Evolutionary conservation across 768 basidiomycete species (phyloP).

Genomic region (Clitopilus hobsonii): DNA sequence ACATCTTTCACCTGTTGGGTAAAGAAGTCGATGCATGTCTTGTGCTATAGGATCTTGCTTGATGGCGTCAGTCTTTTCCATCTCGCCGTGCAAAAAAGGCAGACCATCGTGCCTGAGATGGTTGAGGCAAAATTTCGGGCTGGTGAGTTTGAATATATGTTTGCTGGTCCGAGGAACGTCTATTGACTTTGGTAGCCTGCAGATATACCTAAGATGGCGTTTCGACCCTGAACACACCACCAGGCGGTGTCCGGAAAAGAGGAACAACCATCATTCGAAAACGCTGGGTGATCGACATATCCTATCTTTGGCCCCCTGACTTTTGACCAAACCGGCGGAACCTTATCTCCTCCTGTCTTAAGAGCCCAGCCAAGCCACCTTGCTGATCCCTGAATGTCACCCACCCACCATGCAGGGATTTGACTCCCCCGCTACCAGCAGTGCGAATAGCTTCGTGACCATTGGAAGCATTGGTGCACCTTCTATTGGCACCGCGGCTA

Average conservation of each 20-base stretch:
- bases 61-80: background rate
- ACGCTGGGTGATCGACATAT: background rate
- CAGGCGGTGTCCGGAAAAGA: background rate
- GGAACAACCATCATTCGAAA: background rate
- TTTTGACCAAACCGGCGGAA: background rate
- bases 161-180: too few species aligned
- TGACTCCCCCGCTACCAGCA: background rate
- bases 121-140: too few species aligned
- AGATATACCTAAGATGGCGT: background rate
- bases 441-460: background rate
- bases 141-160: too few species aligned
- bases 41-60: background rate
- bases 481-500: background rate
- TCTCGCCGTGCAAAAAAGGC: background rate
- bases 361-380: background rate
- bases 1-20: background rate
- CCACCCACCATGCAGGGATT: background rate
- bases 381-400: background rate
- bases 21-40: background rate
- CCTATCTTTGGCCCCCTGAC: background rate
- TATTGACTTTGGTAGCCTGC: too few species aligned
- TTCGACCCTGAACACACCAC: background rate
- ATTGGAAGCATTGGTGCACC: background rate
- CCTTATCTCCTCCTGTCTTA: background rate
- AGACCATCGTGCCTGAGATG: too few species aligned